Conservation (phyloP, 768 basidiomycete species). For the Lyophyllum atratum region DNA sequence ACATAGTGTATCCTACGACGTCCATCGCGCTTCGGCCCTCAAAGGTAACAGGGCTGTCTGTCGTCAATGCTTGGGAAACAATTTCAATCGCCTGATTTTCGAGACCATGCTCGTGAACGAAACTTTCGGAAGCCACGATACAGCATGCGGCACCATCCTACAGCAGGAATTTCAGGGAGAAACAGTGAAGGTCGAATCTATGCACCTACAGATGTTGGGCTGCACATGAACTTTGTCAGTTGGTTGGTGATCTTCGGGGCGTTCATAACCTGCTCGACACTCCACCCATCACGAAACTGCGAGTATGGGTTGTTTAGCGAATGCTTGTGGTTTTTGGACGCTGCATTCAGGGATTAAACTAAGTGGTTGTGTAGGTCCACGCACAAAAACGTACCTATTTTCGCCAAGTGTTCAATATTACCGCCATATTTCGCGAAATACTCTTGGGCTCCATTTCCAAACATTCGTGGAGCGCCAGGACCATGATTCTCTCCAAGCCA, state of each 20-base stretch:
- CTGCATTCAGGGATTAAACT: conserved; percentile 33
- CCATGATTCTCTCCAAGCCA: conserved; percentile 65
- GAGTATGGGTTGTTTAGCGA: conserved; percentile 84
- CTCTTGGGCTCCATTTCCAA: conserved; percentile 74
- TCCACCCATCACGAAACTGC: conserved; percentile 83
- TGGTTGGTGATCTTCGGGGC: conserved; percentile 71
- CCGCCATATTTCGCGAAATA: conserved; percentile 79
- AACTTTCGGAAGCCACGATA: conserved; percentile 76
- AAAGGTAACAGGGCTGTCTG: conserved; percentile 67
- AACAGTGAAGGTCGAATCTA: neutral
- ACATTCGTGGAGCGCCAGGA: conserved; percentile 71
- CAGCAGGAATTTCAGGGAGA: neutral
- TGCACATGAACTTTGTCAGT: conserved; percentile 85
- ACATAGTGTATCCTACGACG: conserved; percentile 80
- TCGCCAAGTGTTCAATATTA: conserved; percentile 64
- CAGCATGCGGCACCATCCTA: conserved; percentile 79
- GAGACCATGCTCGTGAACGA: conserved; percentile 68
- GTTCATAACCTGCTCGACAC: conserved; percentile 64
- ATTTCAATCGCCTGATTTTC: conserved; percentile 91
- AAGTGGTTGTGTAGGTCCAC: neutral
- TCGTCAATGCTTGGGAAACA: conserved; percentile 62
- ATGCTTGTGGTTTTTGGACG: conserved; percentile 84
- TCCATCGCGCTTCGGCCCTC: conserved; percentile 76
- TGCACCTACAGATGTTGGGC: conserved; percentile 68
- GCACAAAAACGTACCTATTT: conserved; percentile 57